Conservation (phyloP, 2,329 filamentous ascomycete genomes). For the Colletotrichum sp. region DNA sequence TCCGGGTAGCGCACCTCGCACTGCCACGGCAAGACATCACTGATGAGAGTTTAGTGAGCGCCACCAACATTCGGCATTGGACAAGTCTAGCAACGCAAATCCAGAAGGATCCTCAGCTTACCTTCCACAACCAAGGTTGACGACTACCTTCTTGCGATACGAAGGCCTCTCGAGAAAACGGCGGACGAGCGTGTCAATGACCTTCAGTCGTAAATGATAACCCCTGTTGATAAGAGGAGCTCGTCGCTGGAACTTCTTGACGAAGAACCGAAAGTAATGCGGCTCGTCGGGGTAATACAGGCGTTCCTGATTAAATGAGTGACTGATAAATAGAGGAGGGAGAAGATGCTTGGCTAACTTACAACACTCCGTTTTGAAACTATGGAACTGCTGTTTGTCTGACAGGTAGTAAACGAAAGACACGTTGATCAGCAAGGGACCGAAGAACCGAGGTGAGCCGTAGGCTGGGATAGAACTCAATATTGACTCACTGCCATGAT, state of each 20-base stretch:
- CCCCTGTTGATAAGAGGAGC: conserved; percentile 91
- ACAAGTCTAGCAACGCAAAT: background rate
- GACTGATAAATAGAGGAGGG: background rate
- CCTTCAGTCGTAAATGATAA: conserved; percentile 85
- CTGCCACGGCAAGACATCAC: conserved; percentile 88
- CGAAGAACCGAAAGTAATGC: conserved; percentile 88
- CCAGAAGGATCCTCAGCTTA: conserved; percentile 51
- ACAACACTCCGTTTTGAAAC: conserved; percentile 95
- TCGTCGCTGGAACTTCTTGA: conserved; percentile 80
- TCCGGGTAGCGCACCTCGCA: conserved; percentile 71
- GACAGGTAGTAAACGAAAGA: background rate
- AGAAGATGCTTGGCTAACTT: background rate
- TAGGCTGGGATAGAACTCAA: background rate
- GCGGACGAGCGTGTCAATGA: conserved; percentile 76
- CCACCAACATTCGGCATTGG: conserved; percentile 5
- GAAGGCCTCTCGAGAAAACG: conserved; percentile 68
- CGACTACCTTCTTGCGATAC: conserved; percentile 70
- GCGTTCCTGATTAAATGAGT: conserved; percentile 38
- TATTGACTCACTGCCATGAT: conserved; percentile 58
- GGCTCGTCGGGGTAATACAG: conserved; percentile 79
- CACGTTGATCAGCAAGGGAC: background rate
- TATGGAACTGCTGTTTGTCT: conserved; percentile 92
- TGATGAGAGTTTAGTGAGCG: background rate
- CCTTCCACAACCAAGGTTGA: conserved; percentile 92
- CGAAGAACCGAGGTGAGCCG: background rate